These are phyloP conservation scores for Ramichloridium luteum DNA, from an alignment of 2,329 filamentous ascomycete genomes.

Conservation along the genomic window DNA sequence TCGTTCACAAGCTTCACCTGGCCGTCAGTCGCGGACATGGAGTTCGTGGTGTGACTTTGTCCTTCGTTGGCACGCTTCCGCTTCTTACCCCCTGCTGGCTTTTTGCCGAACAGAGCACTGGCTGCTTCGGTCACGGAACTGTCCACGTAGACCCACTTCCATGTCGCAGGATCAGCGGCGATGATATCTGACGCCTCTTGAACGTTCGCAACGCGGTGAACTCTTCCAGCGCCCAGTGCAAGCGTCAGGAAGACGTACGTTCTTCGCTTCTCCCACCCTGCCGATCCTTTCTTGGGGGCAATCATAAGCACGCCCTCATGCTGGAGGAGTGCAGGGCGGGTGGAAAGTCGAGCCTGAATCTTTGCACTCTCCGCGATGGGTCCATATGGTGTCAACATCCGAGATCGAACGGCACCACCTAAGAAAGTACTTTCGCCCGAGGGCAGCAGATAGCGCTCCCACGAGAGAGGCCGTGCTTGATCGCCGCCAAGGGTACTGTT, in stretches of 20 bases:
- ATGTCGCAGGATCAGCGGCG: conserved; percentile 38
- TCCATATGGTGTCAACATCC: conserved; percentile 50
- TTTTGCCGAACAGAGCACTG: conserved; percentile 35
- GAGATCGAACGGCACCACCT: conserved; percentile 63
- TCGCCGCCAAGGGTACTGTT: conserved; percentile 28
- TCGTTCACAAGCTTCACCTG: conserved; percentile 60
- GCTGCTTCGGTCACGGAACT: conserved; percentile 46
- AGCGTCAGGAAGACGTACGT: conserved; percentile 71
- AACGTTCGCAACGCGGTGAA: conserved; percentile 54
- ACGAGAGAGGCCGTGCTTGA: conserved; percentile 49
- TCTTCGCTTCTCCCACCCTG: conserved; percentile 47
- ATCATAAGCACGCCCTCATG: conserved; percentile 64
- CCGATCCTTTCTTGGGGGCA: conserved; percentile 45
- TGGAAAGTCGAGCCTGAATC: conserved; percentile 45
- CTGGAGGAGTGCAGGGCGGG: conserved; percentile 25
- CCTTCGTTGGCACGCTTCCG: conserved; percentile 30
- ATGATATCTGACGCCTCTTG: conserved; percentile 52
- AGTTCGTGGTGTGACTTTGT: conserved; percentile 10
- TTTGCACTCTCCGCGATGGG: conserved; percentile 38
- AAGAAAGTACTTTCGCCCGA: conserved; percentile 70
- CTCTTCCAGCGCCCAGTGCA: conserved; percentile 57
- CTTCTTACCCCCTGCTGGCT: conserved; percentile 26
- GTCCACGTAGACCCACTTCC: conserved; percentile 72
- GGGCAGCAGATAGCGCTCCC: conserved; percentile 71
- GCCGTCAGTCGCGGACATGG: conserved; percentile 29